phyloP scores from a whole-genome alignment of 768 basidiomycete species.

The Tremella yokohamensis region DNA sequence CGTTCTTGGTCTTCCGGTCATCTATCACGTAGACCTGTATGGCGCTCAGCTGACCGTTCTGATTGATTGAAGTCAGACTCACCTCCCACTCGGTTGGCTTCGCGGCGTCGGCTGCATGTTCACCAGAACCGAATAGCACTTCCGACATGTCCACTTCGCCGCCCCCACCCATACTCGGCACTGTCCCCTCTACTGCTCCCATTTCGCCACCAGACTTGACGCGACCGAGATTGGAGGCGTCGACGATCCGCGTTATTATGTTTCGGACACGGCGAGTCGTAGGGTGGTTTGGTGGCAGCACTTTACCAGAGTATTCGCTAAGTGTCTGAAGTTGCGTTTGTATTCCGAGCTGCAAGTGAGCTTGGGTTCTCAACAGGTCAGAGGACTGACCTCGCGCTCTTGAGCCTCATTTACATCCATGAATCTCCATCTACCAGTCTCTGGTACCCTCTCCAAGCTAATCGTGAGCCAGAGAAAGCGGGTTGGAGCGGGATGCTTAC shows the following conservation, averaged over 20 bases:
- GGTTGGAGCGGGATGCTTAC: conserved; percentile 20
- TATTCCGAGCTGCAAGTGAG: conserved; percentile 25
- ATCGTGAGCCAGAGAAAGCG: background rate
- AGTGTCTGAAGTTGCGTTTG: conserved; percentile 54
- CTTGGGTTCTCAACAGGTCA: conserved; percentile 26
- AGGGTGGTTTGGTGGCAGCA: conserved; percentile 67
- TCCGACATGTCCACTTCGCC: conserved; percentile 25
- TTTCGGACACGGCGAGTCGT: conserved; percentile 65
- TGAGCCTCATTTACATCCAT: conserved; percentile 67
- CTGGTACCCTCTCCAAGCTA: conserved; percentile 78
- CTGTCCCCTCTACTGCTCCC: conserved; percentile 36
- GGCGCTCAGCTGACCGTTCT: conserved; percentile 2
- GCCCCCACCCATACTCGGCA: conserved; percentile 37
- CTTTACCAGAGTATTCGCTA: conserved; percentile 56
- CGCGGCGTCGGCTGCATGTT: conserved; percentile 22
- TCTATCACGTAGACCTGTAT: conserved; percentile 72
- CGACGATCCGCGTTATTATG: conserved; percentile 67
- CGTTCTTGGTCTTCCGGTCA: conserved; percentile 68
- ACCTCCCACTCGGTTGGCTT: conserved; percentile 51
- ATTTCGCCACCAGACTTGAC: conserved; percentile 53
- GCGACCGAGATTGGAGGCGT: conserved; percentile 67
- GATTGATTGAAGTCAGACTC: conserved; percentile 9
- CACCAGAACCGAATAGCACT: conserved; percentile 34
- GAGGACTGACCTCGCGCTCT: conserved; percentile 58
- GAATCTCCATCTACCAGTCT: conserved; percentile 83